Conservation (phyloP, 768 basidiomycete genomes). For the Amanita muscaria region DNA sequence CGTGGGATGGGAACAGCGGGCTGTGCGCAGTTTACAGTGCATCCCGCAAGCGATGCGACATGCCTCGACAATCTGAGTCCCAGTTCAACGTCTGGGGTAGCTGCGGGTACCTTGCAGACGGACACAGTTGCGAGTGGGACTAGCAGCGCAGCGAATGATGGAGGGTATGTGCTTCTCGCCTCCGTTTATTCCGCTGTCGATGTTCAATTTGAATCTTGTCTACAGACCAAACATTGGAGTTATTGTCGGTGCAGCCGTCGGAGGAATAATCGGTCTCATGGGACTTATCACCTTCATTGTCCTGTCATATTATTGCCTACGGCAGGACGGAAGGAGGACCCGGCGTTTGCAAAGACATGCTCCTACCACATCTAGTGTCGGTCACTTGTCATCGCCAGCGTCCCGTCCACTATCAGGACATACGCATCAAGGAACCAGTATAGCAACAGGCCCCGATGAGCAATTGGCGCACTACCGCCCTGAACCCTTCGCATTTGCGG, state of each 20-base stretch:
- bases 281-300: background rate
- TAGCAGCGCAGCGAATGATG: background rate
- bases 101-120: background rate
- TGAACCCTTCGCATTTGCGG: background rate
- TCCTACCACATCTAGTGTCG: too few species aligned
- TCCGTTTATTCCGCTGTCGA: background rate
- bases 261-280: background rate
- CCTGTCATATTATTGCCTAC: background rate
- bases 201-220: background rate
- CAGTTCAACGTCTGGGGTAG: background rate
- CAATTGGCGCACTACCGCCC: background rate
- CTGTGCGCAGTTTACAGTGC: background rate
- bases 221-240: background rate
- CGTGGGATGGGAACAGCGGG: constrained; percentile 1
- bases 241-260: background rate
- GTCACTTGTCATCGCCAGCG: too few species aligned
- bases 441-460: too few species aligned
- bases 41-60: background rate
- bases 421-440: too few species aligned
- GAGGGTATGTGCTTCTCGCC: background rate
- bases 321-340: background rate
- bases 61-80: background rate
- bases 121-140: too few species aligned
- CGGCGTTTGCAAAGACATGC: background rate
- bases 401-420: too few species aligned